Conservation (phyloP, 768 basidiomycete genomes). For the Melanogaster broomeanus region DNA sequence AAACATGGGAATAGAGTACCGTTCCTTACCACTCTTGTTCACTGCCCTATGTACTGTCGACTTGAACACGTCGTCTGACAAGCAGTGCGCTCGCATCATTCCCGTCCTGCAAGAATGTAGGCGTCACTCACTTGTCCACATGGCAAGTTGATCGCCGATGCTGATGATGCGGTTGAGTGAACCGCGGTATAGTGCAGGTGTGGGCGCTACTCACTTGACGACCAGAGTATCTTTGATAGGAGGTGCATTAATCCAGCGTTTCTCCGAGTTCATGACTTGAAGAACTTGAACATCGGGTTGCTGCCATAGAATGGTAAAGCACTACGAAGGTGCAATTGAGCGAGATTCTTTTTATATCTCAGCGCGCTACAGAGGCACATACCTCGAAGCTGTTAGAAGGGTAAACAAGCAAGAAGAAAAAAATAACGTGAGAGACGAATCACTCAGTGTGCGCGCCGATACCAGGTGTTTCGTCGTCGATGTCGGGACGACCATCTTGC, state of each 20-base stretch:
- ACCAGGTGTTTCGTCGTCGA: constrained; percentile 72
- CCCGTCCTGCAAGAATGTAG: not conserved
- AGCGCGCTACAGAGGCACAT: not conserved
- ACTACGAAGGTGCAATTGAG: constrained; percentile 39
- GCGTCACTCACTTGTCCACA: constrained; percentile 75
- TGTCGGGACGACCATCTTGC: constrained; percentile 47
- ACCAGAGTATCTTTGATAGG: constrained; percentile 79
- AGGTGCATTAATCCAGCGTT: constrained; percentile 15
- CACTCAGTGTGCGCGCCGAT: constrained; percentile 85
- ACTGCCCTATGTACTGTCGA: constrained; percentile 88
- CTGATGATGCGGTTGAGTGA: constrained; percentile 38
- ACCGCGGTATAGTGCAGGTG: constrained; percentile 19
- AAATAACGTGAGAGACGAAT: not conserved
- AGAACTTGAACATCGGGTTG: constrained; percentile 72
- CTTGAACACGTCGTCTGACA: constrained; percentile 82
- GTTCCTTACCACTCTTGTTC: constrained; percentile 65
- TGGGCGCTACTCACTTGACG: constrained; percentile 60
- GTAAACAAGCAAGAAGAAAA: not conserved
- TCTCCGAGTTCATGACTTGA: constrained; percentile 49
- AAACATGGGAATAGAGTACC: constrained; percentile 89
- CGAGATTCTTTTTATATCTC: not conserved
- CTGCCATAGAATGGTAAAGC: constrained; percentile 88
- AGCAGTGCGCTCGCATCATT: not conserved
- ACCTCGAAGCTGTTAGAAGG: constrained; percentile 43
- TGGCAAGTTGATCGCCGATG: constrained; percentile 84